These are phyloP conservation scores for Viridothelium virens DNA, from an alignment of 495 filamentous ascomycete species.

Conservation along the genomic window DNA sequence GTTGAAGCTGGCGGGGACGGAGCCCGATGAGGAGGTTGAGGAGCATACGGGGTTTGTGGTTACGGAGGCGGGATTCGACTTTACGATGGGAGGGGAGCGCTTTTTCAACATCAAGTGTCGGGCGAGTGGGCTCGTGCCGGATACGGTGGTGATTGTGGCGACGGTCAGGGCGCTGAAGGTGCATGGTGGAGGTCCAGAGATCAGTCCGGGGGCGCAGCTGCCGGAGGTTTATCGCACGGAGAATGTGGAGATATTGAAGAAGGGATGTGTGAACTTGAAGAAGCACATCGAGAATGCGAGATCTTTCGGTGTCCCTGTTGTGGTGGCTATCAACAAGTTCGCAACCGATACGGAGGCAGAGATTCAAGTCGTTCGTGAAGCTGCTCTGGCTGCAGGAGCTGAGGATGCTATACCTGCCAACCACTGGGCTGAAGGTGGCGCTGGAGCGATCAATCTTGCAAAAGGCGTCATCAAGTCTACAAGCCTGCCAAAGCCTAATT, in stretches of 20 bases:
- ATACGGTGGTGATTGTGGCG: conserved; percentile 89
- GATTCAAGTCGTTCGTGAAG: conserved; percentile 77
- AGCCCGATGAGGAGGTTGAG: conserved; percentile 81
- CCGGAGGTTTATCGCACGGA: conserved; percentile 83
- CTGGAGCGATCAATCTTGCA: conserved; percentile 82
- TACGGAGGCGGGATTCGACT: conserved; percentile 97
- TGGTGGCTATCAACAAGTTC: conserved; percentile 96
- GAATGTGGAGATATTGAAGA: conserved; percentile 81
- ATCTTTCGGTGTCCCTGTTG: conserved; percentile 85
- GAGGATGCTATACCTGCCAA: conserved; percentile 89
- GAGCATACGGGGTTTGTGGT: conserved; percentile 90
- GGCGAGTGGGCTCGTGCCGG: conserved; percentile 82
- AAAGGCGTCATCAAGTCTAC: conserved; percentile 75
- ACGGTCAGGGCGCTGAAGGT: conserved; percentile 95
- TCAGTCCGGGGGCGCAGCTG: conserved; percentile 74
- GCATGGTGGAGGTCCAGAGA: conserved; percentile 88
- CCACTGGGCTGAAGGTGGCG: conserved; percentile 95
- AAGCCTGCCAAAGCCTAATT: conserved; percentile 71
- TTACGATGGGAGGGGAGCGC: conserved; percentile 98
- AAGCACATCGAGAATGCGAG: conserved; percentile 89
- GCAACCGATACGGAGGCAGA: conserved; percentile 90
- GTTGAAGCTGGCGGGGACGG: conserved; percentile 89
- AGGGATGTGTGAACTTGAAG: conserved; percentile 84
- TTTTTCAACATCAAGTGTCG: conserved; percentile 99
- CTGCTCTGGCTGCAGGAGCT: conserved; percentile 85